Percentiles rank a stretch among this genome's conserved stretches.
Evolutionary conservation across 2,329 filamentous ascomycete genomes (phyloP).

Genomic region (Scedosporium minutisporum): DNA sequence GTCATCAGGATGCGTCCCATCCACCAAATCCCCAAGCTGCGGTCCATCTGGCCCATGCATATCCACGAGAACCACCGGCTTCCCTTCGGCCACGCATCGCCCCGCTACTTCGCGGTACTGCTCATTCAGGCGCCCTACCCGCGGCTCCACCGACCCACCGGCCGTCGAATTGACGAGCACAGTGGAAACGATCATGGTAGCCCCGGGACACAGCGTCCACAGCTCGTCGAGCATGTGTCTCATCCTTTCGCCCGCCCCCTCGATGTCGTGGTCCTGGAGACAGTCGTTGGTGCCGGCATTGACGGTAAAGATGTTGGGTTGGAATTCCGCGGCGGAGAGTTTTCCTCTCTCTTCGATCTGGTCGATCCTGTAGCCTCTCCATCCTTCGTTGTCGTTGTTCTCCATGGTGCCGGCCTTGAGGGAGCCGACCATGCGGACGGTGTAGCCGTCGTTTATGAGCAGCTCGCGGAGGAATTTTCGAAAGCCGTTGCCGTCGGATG

Average conservation of each 20-base stretch:
- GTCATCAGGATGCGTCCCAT: conserved; percentile 24
- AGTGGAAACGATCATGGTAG: conserved; percentile 28
- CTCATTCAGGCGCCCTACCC: conserved; percentile 18
- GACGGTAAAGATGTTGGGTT: conserved; percentile 30
- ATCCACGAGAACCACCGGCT: conserved; percentile 27
- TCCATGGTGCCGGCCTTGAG: conserved; percentile 12
- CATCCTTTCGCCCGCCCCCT: conserved; percentile 21
- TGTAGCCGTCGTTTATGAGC: conserved; percentile 18
- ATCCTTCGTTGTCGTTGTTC: conserved; percentile 34
- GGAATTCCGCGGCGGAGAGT: conserved; percentile 18
- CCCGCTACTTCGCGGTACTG: conserved; percentile 16
- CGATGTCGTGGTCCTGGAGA: conserved; percentile 20
- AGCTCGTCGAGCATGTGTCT: conserved; percentile 25
- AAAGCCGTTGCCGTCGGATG: conserved; percentile 25
- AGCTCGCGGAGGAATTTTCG: conserved; percentile 23
- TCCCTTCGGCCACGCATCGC: conserved; percentile 17
- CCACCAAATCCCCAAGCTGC: conserved; percentile 16
- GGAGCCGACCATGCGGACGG: conserved; percentile 27
- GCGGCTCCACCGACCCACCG: conserved; percentile 10
- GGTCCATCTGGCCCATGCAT: conserved; percentile 25
- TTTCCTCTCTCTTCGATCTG: conserved; percentile 25
- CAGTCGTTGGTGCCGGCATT: conserved; percentile 37
- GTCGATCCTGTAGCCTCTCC: conserved; percentile 30
- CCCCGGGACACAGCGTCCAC: conserved; percentile 19
- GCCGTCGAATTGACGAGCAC: conserved; percentile 22